Evolutionary conservation across 805 yeast species (phyloP).

Genomic region (Ogataea kodamae): DNA sequence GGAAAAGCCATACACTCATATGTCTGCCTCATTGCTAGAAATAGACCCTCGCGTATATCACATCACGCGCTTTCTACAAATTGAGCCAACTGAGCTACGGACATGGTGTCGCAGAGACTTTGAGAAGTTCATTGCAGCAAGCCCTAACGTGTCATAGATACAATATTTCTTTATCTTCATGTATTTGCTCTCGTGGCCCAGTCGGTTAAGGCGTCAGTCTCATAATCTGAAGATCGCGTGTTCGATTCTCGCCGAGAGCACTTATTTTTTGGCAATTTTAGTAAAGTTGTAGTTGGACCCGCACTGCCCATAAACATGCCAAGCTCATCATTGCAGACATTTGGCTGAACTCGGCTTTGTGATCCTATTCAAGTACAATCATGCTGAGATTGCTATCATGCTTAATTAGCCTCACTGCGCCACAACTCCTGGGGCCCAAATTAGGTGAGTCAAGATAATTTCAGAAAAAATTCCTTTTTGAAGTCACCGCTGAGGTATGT

Average conservation of each 20-base stretch:
- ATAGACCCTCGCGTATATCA: constrained; percentile 1
- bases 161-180: background rate
- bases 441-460: constrained; percentile 10
- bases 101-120: constrained; percentile 16
- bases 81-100: background rate
- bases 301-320: too few species aligned
- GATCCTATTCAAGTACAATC: too few species aligned
- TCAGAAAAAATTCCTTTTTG: background rate
- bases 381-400: too few species aligned
- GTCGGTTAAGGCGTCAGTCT: constrained; percentile 40
- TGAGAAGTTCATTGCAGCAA: constrained; percentile 4
- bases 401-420: constrained; percentile 5
- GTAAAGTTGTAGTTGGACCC: too few species aligned
- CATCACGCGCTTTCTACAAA: constrained; percentile 8
- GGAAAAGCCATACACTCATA: background rate
- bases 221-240: constrained; percentile 41
- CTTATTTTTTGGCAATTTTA: too few species aligned
- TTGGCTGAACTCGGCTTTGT: too few species aligned
- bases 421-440: constrained; percentile 6
- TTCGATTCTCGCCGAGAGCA: constrained; percentile 40
- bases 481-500: constrained; percentile 8
- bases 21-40: constrained; percentile 1
- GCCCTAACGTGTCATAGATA: background rate
- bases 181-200: constrained; percentile 36
- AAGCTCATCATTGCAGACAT: too few species aligned